Percentiles rank a stretch among this genome's conserved stretches.
Evolutionary conservation across 495 filamentous ascomycete species (phyloP).

Genomic region (Neurospora pannonica): DNA sequence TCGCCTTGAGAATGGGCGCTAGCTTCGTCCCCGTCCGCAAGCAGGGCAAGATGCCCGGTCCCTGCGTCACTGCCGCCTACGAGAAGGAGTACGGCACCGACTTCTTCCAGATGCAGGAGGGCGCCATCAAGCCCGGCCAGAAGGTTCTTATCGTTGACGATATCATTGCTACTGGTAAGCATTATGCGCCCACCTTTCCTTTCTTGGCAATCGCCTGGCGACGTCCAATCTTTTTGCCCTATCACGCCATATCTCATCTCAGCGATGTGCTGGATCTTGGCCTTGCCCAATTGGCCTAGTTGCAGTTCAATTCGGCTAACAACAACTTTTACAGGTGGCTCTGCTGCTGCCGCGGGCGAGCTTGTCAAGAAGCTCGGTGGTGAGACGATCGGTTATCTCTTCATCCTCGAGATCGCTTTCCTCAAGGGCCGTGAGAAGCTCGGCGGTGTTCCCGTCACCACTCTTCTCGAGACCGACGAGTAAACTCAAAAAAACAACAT

Average conservation of each 20-base stretch:
- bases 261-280: not conserved
- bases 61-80: constrained; percentile 70
- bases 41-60: constrained; percentile 90
- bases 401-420: constrained; percentile 94
- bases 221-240: not conserved
- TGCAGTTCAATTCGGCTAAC: constrained; percentile 4
- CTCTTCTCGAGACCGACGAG: constrained; percentile 54
- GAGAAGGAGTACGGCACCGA: constrained; percentile 97
- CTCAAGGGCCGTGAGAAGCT: constrained; percentile 88
- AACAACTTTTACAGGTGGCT: constrained; percentile 56
- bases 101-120: constrained; percentile 90
- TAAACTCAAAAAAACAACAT: constrained; percentile 1
- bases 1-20: constrained; percentile 79
- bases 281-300: not conserved
- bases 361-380: constrained; percentile 81
- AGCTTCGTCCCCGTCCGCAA: constrained; percentile 92
- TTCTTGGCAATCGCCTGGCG: not conserved
- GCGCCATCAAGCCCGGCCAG: constrained; percentile 76
- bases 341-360: constrained; percentile 75
- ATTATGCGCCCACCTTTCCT: constrained; percentile 3
- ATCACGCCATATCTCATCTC: not conserved
- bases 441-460: constrained; percentile 66
- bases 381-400: constrained; percentile 77
- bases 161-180: constrained; percentile 93
- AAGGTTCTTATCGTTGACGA: constrained; percentile 91